A percentile compares a stretch with the other conserved stretches of the same genome.
Evolutionary conservation across 2,329 filamentous ascomycete genomes (phyloP).

Genomic region (Fusarium odoratissimum): DNA sequence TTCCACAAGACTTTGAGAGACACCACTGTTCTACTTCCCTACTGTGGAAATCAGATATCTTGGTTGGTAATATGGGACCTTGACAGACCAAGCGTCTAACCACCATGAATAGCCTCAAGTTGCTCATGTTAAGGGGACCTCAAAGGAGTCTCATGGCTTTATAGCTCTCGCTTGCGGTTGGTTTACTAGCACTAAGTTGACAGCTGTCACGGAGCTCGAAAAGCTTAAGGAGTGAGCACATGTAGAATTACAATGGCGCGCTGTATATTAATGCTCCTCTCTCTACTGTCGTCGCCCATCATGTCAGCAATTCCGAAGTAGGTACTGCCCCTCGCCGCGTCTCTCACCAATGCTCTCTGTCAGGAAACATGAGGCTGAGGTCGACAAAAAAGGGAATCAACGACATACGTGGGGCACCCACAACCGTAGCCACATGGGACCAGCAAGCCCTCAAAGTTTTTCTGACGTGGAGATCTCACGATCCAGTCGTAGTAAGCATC

Average conservation of each 20-base stretch:
- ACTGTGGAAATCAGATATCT: neutral
- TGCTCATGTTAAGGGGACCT: neutral
- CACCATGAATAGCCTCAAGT: neutral
- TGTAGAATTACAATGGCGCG: neutral
- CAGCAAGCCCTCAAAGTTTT: conserved; percentile 14
- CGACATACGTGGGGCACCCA: conserved; percentile 4
- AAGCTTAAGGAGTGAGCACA: neutral
- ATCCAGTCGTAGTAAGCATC: conserved; percentile 1
- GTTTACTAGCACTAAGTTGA: neutral
- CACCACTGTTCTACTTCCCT: neutral
- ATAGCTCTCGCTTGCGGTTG: neutral
- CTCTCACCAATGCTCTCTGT: conserved; percentile 9
- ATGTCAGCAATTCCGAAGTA: conserved; percentile 23
- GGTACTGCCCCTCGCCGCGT: conserved; percentile 6
- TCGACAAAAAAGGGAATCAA: conserved; percentile 20
- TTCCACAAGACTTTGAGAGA: neutral
- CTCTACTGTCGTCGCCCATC: conserved; percentile 32
- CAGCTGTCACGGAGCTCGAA: neutral
- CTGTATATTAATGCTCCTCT: conserved; percentile 1
- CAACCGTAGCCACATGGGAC: conserved; percentile 14
- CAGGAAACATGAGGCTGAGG: conserved; percentile 2
- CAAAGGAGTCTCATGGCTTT: neutral
- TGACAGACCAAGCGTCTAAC: neutral
- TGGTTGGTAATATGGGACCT: neutral
- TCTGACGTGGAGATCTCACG: conserved; percentile 6